phyloP scores from a whole-genome alignment of 2,329 filamentous ascomycete genomes.

The Pseudogymnoascus sp. region DNA sequence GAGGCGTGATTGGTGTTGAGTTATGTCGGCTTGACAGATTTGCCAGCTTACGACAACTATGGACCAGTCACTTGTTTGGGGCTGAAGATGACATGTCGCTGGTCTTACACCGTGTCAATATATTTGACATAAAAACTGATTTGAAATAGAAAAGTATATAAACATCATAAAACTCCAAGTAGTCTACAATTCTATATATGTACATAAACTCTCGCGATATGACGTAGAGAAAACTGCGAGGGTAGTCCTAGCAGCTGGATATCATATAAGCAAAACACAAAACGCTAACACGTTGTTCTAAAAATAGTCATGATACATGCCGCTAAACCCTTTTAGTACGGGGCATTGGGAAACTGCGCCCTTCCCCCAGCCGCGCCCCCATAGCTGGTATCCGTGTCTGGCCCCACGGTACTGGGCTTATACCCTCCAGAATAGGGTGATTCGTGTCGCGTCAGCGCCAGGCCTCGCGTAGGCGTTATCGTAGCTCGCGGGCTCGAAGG shows the following conservation, averaged over 20 bases:
- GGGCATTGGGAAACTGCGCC: not conserved
- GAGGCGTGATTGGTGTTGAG: not conserved
- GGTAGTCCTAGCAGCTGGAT: not conserved
- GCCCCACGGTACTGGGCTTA: not conserved
- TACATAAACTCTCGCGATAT: slow-evolving; percentile 3
- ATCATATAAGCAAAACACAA: slow-evolving; percentile 1
- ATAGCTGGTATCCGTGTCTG: not conserved
- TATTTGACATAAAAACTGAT: slow-evolving; percentile 59
- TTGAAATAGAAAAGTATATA: not conserved
- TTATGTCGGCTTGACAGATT: not conserved
- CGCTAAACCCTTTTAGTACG: not conserved
- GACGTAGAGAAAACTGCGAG: not conserved
- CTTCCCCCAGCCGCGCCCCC: not conserved
- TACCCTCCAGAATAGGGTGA: not conserved
- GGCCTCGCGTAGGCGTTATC: not conserved
- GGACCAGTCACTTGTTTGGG: not conserved
- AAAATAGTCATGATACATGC: slow-evolving; percentile 5
- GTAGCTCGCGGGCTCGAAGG: not conserved
- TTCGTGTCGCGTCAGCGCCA: not conserved
- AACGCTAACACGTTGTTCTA: not conserved
- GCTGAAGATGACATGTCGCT: not conserved
- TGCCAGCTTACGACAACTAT: not conserved
- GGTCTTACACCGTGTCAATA: slow-evolving; percentile 63
- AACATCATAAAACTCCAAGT: not conserved
- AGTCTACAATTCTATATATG: slow-evolving; percentile 6